Conservation (phyloP, 768 basidiomycete genomes). For the Tylopilus sp. region DNA sequence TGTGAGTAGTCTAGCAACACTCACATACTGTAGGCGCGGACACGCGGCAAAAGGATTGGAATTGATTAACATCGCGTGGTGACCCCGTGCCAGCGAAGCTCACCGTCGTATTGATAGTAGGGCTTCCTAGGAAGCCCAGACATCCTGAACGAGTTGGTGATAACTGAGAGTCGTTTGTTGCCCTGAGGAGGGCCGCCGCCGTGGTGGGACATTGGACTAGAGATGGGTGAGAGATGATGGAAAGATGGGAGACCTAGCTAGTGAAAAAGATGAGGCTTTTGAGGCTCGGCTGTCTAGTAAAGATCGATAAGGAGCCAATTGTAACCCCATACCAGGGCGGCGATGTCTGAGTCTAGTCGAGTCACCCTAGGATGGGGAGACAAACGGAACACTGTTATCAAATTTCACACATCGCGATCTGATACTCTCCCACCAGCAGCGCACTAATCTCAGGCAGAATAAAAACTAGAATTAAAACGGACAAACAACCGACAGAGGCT, state of each 20-base stretch:
- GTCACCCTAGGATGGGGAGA: not conserved
- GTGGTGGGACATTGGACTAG: slow-evolving; percentile 21
- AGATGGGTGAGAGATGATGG: too few relatives aligned
- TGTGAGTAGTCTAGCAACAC: slow-evolving; percentile 4
- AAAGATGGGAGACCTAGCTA: not conserved
- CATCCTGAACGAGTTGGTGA: slow-evolving; percentile 34
- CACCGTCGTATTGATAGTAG: slow-evolving; percentile 35
- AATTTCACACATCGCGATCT: not conserved
- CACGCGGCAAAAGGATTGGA: slow-evolving; percentile 6
- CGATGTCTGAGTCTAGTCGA: not conserved
- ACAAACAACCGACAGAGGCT: slow-evolving; percentile 23
- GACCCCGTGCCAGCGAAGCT: slow-evolving; percentile 5
- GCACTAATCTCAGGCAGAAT: not conserved
- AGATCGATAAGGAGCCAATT: slow-evolving; percentile 25
- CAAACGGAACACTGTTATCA: not conserved
- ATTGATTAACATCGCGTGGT: slow-evolving; percentile 1
- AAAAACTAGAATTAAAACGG: slow-evolving; percentile 19
- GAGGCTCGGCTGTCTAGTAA: not conserved
- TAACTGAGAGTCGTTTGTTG: slow-evolving; percentile 22
- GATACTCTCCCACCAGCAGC: not conserved
- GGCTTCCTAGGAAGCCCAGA: slow-evolving; percentile 21
- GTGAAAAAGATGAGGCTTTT: slow-evolving; percentile 2
- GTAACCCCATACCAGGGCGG: not conserved
- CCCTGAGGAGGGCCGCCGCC: slow-evolving; percentile 17
- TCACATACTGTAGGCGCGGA: slow-evolving; percentile 22